Evolutionary conservation across 768 basidiomycete species (phyloP).

Genomic region (Lentinula sp.): DNA sequence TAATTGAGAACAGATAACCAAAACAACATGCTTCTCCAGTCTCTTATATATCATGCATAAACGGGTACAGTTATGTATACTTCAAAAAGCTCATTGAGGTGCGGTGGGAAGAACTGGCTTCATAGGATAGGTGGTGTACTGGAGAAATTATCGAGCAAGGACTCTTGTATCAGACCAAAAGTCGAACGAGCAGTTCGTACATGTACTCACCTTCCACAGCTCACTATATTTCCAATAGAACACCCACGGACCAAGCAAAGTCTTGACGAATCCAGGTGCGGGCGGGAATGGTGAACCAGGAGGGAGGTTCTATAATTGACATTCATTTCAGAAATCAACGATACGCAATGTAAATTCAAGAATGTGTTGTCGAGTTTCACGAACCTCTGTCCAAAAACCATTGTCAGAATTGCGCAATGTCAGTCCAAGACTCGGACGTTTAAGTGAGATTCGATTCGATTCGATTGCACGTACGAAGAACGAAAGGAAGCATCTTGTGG

Average conservation of each 20-base stretch:
- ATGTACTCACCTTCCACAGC: constrained; percentile 6
- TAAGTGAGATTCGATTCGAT: background rate
- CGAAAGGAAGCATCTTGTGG: constrained; percentile 6
- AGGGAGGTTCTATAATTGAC: constrained; percentile 5
- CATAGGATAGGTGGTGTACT: constrained; percentile 8
- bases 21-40: too few relatives aligned
- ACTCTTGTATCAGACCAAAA: background rate
- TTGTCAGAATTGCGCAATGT: background rate
- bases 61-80: background rate
- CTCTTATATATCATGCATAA: background rate
- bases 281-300: constrained; percentile 9
- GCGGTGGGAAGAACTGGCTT: constrained; percentile 1
- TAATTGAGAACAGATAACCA: too few relatives aligned
- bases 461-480: constrained; percentile 6
- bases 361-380: background rate
- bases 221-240: constrained; percentile 10
- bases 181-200: background rate
- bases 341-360: too few relatives aligned
- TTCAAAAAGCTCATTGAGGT: background rate
- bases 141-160: background rate
- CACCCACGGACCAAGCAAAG: constrained; percentile 8
- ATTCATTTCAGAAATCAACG: too few relatives aligned
- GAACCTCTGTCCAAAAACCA: background rate
- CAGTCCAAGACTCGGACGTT: background rate
- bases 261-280: constrained; percentile 10